phyloP scores from a whole-genome alignment of 2,329 filamentous ascomycete genomes.

The Xylaria arbuscula region DNA sequence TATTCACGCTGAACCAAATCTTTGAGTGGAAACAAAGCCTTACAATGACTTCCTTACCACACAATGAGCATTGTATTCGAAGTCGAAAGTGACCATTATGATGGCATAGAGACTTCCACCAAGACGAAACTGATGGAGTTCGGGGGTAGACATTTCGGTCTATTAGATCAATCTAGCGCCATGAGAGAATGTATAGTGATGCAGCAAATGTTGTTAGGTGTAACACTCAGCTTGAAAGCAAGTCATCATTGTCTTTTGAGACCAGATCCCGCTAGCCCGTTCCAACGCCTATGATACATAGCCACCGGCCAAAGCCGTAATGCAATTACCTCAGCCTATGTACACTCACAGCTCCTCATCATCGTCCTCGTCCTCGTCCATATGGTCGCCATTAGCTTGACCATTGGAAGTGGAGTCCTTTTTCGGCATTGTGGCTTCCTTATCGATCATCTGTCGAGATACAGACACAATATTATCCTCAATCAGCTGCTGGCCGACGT shows the following conservation, averaged over 20 bases:
- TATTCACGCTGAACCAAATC: background rate
- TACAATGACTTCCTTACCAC: background rate
- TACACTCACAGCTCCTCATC: conserved; percentile 64
- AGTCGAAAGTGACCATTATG: background rate
- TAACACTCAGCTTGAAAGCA: conserved; percentile 40
- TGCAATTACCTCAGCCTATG: conserved; percentile 37
- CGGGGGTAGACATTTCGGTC: background rate
- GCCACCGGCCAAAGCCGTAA: conserved; percentile 37
- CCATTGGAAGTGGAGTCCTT: conserved; percentile 67
- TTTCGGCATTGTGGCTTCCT: conserved; percentile 92
- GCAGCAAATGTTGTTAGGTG: background rate
- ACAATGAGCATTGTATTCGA: background rate
- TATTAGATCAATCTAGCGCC: background rate
- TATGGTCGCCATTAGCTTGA: conserved; percentile 66
- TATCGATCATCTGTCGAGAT: conserved; percentile 99
- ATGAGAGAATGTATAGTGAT: background rate
- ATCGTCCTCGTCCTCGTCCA: conserved; percentile 77
- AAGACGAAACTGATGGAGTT: background rate
- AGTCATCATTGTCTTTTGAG: conserved; percentile 47
- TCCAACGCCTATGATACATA: conserved; percentile 50
- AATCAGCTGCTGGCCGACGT: conserved; percentile 94
- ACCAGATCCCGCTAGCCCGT: conserved; percentile 43
- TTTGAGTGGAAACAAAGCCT: background rate
- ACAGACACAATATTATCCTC: conserved; percentile 99
- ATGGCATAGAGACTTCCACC: background rate